A percentile compares a stretch with the other conserved stretches of the same genome.
Evolutionary conservation across 305 asterid genomes (phyloP).

Genomic region (Striga hermonthica): DNA sequence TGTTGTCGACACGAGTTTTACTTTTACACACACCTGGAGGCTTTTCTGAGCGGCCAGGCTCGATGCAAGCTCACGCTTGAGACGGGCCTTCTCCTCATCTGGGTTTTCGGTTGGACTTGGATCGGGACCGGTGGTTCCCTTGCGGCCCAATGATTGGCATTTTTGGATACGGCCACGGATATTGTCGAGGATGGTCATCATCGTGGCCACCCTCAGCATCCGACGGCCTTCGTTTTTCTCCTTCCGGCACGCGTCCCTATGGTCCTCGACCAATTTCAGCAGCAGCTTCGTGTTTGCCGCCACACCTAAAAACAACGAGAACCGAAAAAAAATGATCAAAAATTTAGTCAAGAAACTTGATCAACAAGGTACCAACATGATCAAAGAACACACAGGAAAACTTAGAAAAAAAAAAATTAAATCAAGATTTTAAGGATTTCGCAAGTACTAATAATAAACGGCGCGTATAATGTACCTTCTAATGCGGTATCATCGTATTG

Average conservation of each 20-base stretch:
- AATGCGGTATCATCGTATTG: conserved; percentile 63
- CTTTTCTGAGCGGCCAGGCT: conserved; percentile 63
- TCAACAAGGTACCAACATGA: not conserved
- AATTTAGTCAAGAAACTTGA: not conserved
- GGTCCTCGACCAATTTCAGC: conserved; percentile 74
- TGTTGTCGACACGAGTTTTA: no score
- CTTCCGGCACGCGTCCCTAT: conserved; percentile 63
- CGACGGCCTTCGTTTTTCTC: conserved; percentile 64
- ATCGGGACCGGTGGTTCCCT: conserved; percentile 37
- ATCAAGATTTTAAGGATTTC: not conserved
- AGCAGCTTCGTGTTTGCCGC: conserved; percentile 75
- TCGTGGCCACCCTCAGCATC: conserved; percentile 87
- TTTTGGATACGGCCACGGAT: conserved; percentile 65
- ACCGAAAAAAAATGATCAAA: not conserved
- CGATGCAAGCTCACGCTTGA: conserved; percentile 50
- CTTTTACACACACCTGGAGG: conserved; percentile 43
- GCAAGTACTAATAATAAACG: not conserved
- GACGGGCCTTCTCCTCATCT: conserved; percentile 52
- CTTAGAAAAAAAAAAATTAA: not conserved
- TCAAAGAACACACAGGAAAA: not conserved
- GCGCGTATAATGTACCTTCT: conserved; percentile 52
- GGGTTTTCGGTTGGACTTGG: conserved; percentile 38
- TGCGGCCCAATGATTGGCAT: conserved; percentile 68
- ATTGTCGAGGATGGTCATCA: conserved; percentile 80
- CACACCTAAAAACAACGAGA: conserved; percentile 49